Evolutionary conservation across 352 stramenopile genomes (phyloP).

Genomic region (Thraustochytrium sp.): DNA sequence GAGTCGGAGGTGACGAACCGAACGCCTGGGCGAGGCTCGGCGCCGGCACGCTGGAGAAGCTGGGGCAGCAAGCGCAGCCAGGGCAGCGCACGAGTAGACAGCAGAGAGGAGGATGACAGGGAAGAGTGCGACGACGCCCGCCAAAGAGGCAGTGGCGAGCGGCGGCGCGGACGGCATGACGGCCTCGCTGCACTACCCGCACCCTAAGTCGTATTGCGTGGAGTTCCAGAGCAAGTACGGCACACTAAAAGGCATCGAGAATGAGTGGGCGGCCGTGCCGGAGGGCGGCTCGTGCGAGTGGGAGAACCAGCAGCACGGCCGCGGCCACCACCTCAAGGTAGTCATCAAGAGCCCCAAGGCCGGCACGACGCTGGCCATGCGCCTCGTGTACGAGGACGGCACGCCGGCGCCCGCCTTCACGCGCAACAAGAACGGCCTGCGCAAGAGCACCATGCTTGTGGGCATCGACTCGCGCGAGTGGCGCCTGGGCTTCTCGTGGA

Average conservation of each 20-base stretch:
- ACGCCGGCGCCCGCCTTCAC: constrained; percentile 21
- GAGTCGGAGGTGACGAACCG: no score
- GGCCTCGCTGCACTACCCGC: not conserved
- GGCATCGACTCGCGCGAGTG: constrained; percentile 29
- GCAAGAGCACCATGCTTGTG: constrained; percentile 28
- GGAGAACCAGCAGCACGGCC: constrained; percentile 40
- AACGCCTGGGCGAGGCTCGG: no score
- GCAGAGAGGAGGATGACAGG: no score
- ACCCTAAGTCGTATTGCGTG: constrained; percentile 26
- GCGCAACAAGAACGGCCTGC: not conserved
- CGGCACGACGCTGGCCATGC: not conserved
- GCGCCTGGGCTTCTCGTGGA: constrained; percentile 1
- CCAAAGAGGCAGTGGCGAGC: no score
- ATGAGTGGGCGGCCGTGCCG: constrained; percentile 4
- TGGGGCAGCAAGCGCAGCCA: no score
- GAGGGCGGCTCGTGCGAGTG: constrained; percentile 5
- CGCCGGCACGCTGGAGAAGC: no score
- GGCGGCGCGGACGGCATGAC: no score
- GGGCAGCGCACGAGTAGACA: no score
- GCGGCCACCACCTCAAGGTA: constrained; percentile 24
- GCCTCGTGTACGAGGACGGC: not conserved
- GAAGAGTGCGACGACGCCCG: no score
- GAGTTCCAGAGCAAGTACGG: constrained; percentile 24
- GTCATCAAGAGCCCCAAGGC: not conserved
- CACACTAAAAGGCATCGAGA: constrained; percentile 41